phyloP scores from a whole-genome alignment of 371 early-diverging fungal species.

The Dichotomocladium elegans region DNA sequence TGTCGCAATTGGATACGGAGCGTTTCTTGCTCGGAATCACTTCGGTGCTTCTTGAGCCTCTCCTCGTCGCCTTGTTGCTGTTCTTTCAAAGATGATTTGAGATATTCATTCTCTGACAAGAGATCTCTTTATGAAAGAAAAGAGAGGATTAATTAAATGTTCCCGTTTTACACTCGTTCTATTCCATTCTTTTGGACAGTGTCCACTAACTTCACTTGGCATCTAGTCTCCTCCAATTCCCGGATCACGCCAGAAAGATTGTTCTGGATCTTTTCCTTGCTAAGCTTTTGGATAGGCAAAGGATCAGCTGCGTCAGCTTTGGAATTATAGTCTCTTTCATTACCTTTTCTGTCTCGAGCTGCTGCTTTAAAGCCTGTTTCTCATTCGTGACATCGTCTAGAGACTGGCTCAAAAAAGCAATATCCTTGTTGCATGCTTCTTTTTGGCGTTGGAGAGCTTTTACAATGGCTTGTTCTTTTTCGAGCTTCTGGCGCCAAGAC shows the following conservation, averaged over 20 bases:
- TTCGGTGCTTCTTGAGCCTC: background rate
- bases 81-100: constrained; percentile 14
- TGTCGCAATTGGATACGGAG: constrained; percentile 22
- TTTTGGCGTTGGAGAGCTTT: constrained; percentile 40
- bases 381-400: constrained; percentile 23
- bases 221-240: constrained; percentile 2
- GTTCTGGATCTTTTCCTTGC: constrained; percentile 8
- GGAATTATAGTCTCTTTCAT: background rate
- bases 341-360: constrained; percentile 31
- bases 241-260: constrained; percentile 1
- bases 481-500: constrained; percentile 14
- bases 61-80: background rate
- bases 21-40: background rate
- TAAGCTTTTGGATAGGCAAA: background rate
- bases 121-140: constrained; percentile 9
- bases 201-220: background rate
- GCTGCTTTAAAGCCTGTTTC: constrained; percentile 23
- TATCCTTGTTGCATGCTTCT: constrained; percentile 40
- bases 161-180: no score
- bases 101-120: constrained; percentile 10
- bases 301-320: background rate
- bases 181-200: background rate
- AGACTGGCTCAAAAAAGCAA: constrained; percentile 27
- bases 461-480: constrained; percentile 34
- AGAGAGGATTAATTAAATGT: no score